Evolutionary conservation across 345 rosid species (phyloP).

Genomic region (Aquilaria sinensis): DNA sequence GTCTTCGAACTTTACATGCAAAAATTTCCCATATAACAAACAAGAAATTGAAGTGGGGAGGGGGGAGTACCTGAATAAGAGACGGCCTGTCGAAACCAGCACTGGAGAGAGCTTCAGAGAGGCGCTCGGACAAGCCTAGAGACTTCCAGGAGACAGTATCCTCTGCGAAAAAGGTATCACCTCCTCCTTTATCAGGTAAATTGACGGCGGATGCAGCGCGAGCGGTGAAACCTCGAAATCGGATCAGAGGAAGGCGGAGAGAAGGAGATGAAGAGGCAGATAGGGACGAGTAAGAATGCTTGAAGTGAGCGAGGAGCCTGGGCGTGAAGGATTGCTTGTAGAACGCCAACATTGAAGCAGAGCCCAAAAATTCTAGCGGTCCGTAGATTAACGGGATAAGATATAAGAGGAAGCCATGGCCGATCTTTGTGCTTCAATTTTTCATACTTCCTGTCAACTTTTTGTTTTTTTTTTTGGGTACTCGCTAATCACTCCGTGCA

Average conservation of each 20-base stretch:
- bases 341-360: conserved; percentile 40
- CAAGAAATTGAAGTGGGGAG: not conserved
- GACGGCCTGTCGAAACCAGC: conserved; percentile 81
- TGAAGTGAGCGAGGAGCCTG: conserved; percentile 35
- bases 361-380: conserved; percentile 36
- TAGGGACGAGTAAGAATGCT: conserved; percentile 24
- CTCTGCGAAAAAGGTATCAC: conserved; percentile 58
- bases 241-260: conserved; percentile 22
- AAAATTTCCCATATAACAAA: too few species aligned
- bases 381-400: not conserved
- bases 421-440: not conserved
- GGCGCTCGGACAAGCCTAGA: conserved; percentile 62
- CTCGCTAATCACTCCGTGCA: too few species aligned
- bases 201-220: conserved; percentile 22
- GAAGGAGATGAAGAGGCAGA: conserved; percentile 20
- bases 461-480: too few species aligned
- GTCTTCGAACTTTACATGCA: too few species aligned
- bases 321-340: conserved; percentile 31
- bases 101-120: conserved; percentile 51
- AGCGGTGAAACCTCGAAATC: conserved; percentile 26
- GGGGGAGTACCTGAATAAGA: conserved; percentile 55
- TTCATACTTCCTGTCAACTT: too few species aligned
- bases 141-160: conserved; percentile 71
- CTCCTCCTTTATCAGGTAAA: conserved; percentile 20
- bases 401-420: too few species aligned